Percentiles rank a stretch among this genome's conserved stretches.
Conservation (phyloP, 2,329 filamentous ascomycete species). For the Fusarium cicatricum region DNA sequence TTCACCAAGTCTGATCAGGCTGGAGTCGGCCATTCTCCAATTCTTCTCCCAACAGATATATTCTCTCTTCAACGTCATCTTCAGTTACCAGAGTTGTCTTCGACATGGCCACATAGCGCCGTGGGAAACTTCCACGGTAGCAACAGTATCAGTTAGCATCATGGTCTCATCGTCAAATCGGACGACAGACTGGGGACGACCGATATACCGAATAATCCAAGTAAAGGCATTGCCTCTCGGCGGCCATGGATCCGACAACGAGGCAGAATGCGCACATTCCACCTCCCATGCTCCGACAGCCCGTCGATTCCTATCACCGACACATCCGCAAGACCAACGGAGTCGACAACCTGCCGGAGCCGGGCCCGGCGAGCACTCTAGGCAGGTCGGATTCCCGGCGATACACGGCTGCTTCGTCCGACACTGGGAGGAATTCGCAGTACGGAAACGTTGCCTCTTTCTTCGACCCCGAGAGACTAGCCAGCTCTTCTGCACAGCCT, state of each 20-base stretch:
- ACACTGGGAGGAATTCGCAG: slow-evolving; percentile 10
- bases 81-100: background rate
- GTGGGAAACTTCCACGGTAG: slow-evolving; percentile 9
- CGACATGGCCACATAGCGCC: slow-evolving; percentile 25
- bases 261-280: slow-evolving; percentile 27
- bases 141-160: slow-evolving; percentile 13
- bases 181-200: slow-evolving; percentile 20
- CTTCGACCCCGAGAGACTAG: slow-evolving; percentile 40
- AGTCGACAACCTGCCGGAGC: slow-evolving; percentile 9
- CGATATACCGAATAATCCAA: slow-evolving; percentile 19
- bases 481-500: slow-evolving; percentile 30
- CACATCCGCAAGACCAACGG: slow-evolving; percentile 40
- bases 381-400: slow-evolving; percentile 22
- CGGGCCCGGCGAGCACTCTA: slow-evolving; percentile 15
- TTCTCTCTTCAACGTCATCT: slow-evolving; percentile 1
- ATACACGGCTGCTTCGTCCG: slow-evolving; percentile 9
- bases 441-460: slow-evolving; percentile 36
- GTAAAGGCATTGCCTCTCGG: slow-evolving; percentile 10
- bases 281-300: slow-evolving; percentile 32
- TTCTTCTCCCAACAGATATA: slow-evolving; percentile 1
- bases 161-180: slow-evolving; percentile 21
- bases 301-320: slow-evolving; percentile 41
- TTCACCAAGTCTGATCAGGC: slow-evolving; percentile 11
- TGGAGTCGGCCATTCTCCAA: slow-evolving; percentile 1
- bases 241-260: slow-evolving; percentile 35